A percentile compares a stretch with the other conserved stretches of the same genome.
These are phyloP conservation scores for Nigrospora sphaerica DNA, from an alignment of 2,329 filamentous ascomycete genomes.

Conservation along the genomic window DNA sequence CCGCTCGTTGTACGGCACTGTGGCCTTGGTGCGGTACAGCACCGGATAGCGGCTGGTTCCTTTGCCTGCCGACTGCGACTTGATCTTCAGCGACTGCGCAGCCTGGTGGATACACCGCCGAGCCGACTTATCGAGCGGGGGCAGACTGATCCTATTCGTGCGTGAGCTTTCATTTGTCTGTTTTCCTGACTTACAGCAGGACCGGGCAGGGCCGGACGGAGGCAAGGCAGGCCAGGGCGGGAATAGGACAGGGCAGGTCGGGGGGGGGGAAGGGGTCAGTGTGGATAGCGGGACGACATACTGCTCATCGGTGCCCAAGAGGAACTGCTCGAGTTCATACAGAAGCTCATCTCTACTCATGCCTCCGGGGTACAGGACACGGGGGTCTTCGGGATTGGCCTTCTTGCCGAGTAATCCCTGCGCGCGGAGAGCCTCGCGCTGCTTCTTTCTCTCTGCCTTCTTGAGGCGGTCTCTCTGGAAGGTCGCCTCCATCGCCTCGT, in stretches of 20 bases:
- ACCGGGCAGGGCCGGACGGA: no score
- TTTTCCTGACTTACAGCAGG: not conserved
- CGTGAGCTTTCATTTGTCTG: constrained; percentile 5
- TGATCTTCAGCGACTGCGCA: constrained; percentile 67
- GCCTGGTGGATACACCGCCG: constrained; percentile 77
- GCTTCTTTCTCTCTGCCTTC: constrained; percentile 63
- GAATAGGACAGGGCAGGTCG: no score
- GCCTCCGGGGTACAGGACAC: constrained; percentile 64
- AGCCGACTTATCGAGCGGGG: constrained; percentile 74
- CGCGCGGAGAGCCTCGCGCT: constrained; percentile 61
- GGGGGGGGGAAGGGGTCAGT: no score
- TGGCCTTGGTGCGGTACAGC: constrained; percentile 67
- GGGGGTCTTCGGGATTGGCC: constrained; percentile 49
- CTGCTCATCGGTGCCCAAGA: constrained; percentile 56
- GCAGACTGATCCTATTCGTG: constrained; percentile 56
- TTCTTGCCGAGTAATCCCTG: constrained; percentile 59
- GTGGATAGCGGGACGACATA: constrained; percentile 29
- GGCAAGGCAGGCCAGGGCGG: no score
- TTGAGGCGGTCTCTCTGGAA: constrained; percentile 64
- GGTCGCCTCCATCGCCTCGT: constrained; percentile 47
- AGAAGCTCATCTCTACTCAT: constrained; percentile 66
- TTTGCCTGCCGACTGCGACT: constrained; percentile 74
- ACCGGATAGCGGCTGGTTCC: constrained; percentile 68
- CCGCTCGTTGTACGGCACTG: constrained; percentile 51
- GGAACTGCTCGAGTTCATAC: constrained; percentile 64